phyloP scores from a whole-genome alignment of 805 yeast species.

The Cyberlindnera maritima region DNA sequence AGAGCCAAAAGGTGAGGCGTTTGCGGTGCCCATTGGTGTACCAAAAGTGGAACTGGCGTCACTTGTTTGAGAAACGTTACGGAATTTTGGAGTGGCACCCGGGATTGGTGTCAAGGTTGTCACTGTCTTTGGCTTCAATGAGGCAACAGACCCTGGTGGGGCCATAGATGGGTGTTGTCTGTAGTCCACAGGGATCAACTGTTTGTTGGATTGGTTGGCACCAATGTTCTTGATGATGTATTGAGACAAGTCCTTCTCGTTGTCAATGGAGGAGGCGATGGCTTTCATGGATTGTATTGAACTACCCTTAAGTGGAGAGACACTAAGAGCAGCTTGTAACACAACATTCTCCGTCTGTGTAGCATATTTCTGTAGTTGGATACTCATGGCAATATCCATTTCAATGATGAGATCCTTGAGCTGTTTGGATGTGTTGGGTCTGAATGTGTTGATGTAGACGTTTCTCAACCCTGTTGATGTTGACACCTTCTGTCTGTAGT shows the following conservation, averaged over 20 bases:
- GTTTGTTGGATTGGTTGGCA: slow-evolving; percentile 33
- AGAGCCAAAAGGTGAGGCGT: slow-evolving; percentile 4
- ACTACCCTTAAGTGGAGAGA: slow-evolving; percentile 64
- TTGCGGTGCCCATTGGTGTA: slow-evolving; percentile 18
- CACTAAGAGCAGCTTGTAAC: slow-evolving; percentile 79
- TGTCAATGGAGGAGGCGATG: slow-evolving; percentile 74
- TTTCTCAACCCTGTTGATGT: slow-evolving; percentile 70
- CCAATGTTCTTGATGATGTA: slow-evolving; percentile 49
- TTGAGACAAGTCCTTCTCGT: slow-evolving; percentile 76
- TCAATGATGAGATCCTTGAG: slow-evolving; percentile 79
- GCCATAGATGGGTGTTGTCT: slow-evolving; percentile 64
- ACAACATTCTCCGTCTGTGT: slow-evolving; percentile 82
- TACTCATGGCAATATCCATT: slow-evolving; percentile 83
- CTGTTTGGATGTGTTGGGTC: slow-evolving; percentile 74
- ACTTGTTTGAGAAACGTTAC: slow-evolving; percentile 8
- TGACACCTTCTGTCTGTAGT: slow-evolving; percentile 75
- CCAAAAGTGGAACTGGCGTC: slow-evolving; percentile 31
- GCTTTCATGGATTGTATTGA: slow-evolving; percentile 66
- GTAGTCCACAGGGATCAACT: slow-evolving; percentile 66
- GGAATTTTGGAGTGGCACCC: slow-evolving; percentile 7
- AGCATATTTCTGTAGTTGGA: slow-evolving; percentile 86
- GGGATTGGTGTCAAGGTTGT: slow-evolving; percentile 4
- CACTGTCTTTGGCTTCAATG: slow-evolving; percentile 9
- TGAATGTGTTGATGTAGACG: slow-evolving; percentile 64
- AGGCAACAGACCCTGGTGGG: slow-evolving; percentile 22